phyloP scores from a whole-genome alignment of 192 early-diverging fungal species.

The Rhizophlyctis rosea region DNA sequence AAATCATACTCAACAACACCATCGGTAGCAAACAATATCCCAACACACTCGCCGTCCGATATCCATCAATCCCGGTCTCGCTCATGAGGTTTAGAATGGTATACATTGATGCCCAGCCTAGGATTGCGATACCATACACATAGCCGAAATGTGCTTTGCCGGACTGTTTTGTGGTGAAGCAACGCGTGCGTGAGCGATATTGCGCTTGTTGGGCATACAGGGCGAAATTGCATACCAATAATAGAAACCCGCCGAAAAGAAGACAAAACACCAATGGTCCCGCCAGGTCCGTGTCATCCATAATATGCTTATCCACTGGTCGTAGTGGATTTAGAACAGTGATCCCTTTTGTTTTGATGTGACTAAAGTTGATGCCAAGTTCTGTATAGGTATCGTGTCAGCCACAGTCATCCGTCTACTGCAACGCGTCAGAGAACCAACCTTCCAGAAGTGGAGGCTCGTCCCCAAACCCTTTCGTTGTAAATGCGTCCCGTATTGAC shows the following conservation, averaged over 20 bases:
- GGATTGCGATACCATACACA: constrained; percentile 89
- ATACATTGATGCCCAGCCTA: constrained; percentile 84
- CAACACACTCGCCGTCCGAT: constrained; percentile 87
- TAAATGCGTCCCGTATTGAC: constrained; percentile 73
- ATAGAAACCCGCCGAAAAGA: constrained; percentile 84
- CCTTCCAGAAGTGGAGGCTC: constrained; percentile 92
- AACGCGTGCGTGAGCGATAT: constrained; percentile 5
- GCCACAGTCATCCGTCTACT: constrained; percentile 2
- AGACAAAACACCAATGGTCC: constrained; percentile 92
- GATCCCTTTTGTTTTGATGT: constrained; percentile 84
- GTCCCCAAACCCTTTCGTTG: constrained; percentile 85
- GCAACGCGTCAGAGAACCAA: constrained; percentile 14
- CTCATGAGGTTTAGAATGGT: constrained; percentile 93
- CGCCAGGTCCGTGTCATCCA: constrained; percentile 95
- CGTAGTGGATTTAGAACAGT: constrained; percentile 81
- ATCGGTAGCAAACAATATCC: constrained; percentile 97
- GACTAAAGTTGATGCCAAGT: constrained; percentile 90
- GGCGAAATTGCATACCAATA: constrained; percentile 59
- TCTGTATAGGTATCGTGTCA: constrained; percentile 47
- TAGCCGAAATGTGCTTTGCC: constrained; percentile 97
- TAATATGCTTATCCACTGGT: constrained; percentile 64
- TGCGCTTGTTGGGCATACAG: no score
- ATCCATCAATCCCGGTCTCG: constrained; percentile 78
- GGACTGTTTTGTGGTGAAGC: constrained; percentile 45
- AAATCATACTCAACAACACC: constrained; percentile 81